These are phyloP conservation scores for Amphicarpaea edgeworthii DNA, from an alignment of 306 rosid species.

Conservation along the genomic window DNA sequence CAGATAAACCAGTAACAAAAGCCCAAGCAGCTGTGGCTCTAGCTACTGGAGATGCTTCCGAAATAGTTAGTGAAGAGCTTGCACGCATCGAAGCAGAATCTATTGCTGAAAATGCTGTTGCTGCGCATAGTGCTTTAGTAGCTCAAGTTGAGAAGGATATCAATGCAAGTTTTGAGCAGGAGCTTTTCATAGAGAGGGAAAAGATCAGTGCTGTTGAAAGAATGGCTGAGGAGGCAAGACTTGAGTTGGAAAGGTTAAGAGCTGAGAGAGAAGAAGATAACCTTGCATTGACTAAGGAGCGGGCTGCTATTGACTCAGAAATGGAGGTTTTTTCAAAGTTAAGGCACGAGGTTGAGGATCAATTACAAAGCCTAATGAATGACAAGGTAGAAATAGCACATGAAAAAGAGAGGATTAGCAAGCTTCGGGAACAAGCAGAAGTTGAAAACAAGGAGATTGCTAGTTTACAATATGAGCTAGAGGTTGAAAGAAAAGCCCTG, in stretches of 20 bases:
- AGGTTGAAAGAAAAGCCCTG: conserved; percentile 96
- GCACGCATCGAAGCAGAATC: conserved; percentile 98
- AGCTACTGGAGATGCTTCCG: conserved; percentile 96
- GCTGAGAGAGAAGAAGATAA: conserved; percentile 72
- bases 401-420: conserved; percentile 83
- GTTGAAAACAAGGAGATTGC: conserved; percentile 78
- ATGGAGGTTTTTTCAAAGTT: conserved; percentile 84
- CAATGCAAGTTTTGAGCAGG: conserved; percentile 80
- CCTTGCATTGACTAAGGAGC: conserved; percentile 74
- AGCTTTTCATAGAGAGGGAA: conserved; percentile 83
- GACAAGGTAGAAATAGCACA: conserved; percentile 78
- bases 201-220: conserved; percentile 81
- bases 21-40: conserved; percentile 98
- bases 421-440: conserved; percentile 87
- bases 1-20: conserved; percentile 93
- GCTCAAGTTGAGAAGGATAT: conserved; percentile 95
- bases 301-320: conserved; percentile 83
- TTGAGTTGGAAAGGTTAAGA: conserved; percentile 81
- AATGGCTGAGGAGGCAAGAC: conserved; percentile 91
- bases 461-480: conserved; percentile 91
- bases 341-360: conserved; percentile 88
- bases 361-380: conserved; percentile 75
- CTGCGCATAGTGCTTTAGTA: conserved; percentile 90
- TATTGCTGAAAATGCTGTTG: conserved; percentile 92
- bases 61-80: conserved; percentile 89